A percentile compares a stretch with the other conserved stretches of the same genome.
phyloP scores from a whole-genome alignment of 768 basidiomycete species.

The Macrolepiota fuliginosa region DNA sequence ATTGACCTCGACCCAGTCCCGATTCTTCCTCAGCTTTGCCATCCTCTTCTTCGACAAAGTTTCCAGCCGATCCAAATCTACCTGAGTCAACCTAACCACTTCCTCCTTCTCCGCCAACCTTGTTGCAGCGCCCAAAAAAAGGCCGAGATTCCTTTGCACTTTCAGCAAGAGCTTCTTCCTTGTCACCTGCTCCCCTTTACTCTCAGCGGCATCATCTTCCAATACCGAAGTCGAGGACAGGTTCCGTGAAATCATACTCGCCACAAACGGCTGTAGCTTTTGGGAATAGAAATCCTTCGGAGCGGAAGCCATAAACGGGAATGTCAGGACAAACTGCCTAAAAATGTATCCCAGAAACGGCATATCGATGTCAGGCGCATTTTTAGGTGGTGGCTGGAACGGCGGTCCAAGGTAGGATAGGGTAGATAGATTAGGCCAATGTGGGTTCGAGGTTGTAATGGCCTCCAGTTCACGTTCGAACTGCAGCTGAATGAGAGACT shows the following conservation, averaged over 20 bases:
- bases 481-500: conserved; percentile 86
- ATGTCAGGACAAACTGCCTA: conserved; percentile 89
- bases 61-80: conserved; percentile 80
- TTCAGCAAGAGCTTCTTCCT: conserved; percentile 71
- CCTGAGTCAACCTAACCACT: conserved; percentile 84
- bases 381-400: conserved; percentile 69
- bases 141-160: conserved; percentile 78
- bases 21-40: conserved; percentile 41
- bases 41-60: conserved; percentile 62
- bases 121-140: conserved; percentile 79
- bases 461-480: conserved; percentile 79
- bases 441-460: conserved; percentile 36
- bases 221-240: conserved; percentile 60
- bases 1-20: conserved; percentile 83
- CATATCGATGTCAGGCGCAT: conserved; percentile 60
- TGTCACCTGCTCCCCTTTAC: conserved; percentile 48
- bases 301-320: conserved; percentile 90
- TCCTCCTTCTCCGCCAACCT: conserved; percentile 86
- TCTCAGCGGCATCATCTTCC: conserved; percentile 39
- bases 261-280: conserved; percentile 93
- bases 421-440: conserved; percentile 44
- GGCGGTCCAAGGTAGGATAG: conserved; percentile 89
- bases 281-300: conserved; percentile 90
- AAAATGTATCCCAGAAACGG: conserved; percentile 91
- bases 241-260: conserved; percentile 78